Evolutionary conservation across 192 early-diverging fungal genomes (phyloP), one percentile per base, ranked within the genome.

Genomic region (Rhizophagus clarus): DNA sequence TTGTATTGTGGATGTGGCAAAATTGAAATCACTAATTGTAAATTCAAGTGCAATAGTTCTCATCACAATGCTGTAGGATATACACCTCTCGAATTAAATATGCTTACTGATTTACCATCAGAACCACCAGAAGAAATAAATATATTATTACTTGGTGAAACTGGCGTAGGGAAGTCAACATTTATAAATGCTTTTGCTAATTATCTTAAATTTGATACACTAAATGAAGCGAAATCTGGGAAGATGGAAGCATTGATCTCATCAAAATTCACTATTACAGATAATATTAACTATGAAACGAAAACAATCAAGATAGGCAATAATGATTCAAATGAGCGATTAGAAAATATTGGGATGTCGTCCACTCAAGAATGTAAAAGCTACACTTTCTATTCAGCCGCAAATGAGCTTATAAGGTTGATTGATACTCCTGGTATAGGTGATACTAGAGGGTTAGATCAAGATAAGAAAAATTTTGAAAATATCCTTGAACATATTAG

Each of bases 121-220:
- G 34, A 2, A 37, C 34, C 34, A 3, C 34, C 34, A 37, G 34
- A 83, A 26, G 64, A 66, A 31, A 66, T 66, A 26, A 66, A 66
- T 9, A 66, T 66, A 26, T 31, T 66, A 66, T 66, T 66, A 29
- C 64, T n/a, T n/a, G n/a, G n/a, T n/a, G n/a, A n/a, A n/a, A n/a
- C n/a, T n/a, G n/a, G n/a, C n/a, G n/a, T n/a, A 67, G 79, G 82
- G 17, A 83, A 81, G 62, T 83, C 82, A 10, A 83, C 79, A 17
- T 83, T 80, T 72, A 83, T 83, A 72, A 83, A 83, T 20, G 75
- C 74, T 70, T 81, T 83, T 78, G 79, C 60, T 31, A 83, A 83
- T 68, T 83, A 83, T 71, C 67, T 83, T 2, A 66, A 37, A 72
- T 83, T 73, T 49, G 61, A 78, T 12, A 83, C 42, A 17, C 32